Percentiles rank a stretch among this genome's conserved stretches.
Evolutionary conservation across 2,329 filamentous ascomycete genomes (phyloP).

Genomic region (Botrytis pseudocinerea): DNA sequence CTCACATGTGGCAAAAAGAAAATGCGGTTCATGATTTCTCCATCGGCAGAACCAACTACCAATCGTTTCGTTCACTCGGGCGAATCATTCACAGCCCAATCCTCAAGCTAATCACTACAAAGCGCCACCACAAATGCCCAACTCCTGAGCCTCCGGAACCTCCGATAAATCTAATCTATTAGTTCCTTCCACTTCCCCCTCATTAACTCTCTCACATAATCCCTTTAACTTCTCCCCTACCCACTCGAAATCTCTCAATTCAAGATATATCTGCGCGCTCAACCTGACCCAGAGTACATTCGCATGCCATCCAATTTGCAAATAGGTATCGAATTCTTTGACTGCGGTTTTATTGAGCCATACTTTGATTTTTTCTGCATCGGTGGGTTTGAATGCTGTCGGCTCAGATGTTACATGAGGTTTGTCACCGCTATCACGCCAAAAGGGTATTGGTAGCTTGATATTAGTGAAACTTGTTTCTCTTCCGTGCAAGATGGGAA

Average conservation of each 20-base stretch:
- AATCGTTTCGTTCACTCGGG: rapidly evolving
- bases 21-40: background rate
- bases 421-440: constrained; percentile 43
- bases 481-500: constrained; percentile 68
- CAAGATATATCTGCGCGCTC: constrained; percentile 81
- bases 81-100: background rate
- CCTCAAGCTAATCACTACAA: background rate
- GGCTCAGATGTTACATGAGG: constrained; percentile 31
- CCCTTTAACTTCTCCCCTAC: constrained; percentile 48
- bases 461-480: constrained; percentile 73
- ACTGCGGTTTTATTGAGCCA: constrained; percentile 46
- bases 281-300: constrained; percentile 69
- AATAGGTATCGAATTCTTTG: constrained; percentile 66
- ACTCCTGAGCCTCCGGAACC: background rate
- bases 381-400: constrained; percentile 40
- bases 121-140: background rate
- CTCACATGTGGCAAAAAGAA: no score
- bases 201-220: constrained; percentile 52
- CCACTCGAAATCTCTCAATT: constrained; percentile 74
- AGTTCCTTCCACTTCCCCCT: constrained; percentile 31
- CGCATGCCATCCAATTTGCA: constrained; percentile 55
- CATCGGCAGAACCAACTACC: background rate
- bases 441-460: constrained; percentile 54
- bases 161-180: background rate
- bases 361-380: constrained; percentile 58